phyloP scores from a whole-genome alignment of 2,329 filamentous ascomycete species.

The Penicillium sp. region DNA sequence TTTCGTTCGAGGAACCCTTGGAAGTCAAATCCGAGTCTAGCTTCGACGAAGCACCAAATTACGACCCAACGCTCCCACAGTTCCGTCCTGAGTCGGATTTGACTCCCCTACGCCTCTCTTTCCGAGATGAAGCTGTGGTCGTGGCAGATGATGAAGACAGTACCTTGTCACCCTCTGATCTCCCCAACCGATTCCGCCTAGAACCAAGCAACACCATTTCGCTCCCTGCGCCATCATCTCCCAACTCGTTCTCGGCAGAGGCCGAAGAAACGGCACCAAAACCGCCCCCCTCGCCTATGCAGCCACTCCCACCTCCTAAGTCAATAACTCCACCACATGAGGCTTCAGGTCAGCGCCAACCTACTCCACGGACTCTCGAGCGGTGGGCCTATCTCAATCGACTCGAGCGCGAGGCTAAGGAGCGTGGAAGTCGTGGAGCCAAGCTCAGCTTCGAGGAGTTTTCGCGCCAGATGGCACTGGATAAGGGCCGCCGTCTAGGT shows the following conservation, averaged over 20 bases:
- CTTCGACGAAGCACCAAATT: slow-evolving; percentile 13
- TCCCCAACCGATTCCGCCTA: slow-evolving; percentile 44
- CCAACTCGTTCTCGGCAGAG: slow-evolving; percentile 36
- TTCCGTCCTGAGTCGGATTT: slow-evolving; percentile 47
- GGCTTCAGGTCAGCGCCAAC: slow-evolving; percentile 28
- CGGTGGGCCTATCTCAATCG: slow-evolving; percentile 59
- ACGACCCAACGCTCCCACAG: slow-evolving; percentile 53
- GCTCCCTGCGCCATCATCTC: slow-evolving; percentile 38
- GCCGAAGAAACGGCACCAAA: slow-evolving; percentile 42
- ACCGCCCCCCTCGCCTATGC: slow-evolving; percentile 40
- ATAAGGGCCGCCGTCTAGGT: slow-evolving; percentile 69
- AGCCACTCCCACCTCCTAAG: slow-evolving; percentile 35
- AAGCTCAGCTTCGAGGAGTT: slow-evolving; percentile 80
- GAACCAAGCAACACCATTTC: slow-evolving; percentile 40
- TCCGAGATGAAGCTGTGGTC: slow-evolving; percentile 14
- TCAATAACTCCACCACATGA: slow-evolving; percentile 22
- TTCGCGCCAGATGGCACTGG: slow-evolving; percentile 70
- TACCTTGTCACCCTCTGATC: slow-evolving; percentile 26
- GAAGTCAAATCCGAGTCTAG: slow-evolving; percentile 2
- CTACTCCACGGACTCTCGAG: slow-evolving; percentile 44
- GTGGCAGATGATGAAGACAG: slow-evolving; percentile 9
- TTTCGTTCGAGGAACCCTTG: slow-evolving; percentile 7
- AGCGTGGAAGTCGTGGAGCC: slow-evolving; percentile 74
- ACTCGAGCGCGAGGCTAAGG: slow-evolving; percentile 69
- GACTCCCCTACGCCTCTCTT: slow-evolving; percentile 29